A percentile compares a stretch with the other conserved stretches of the same genome.
Evolutionary conservation across 1,284 basidiomycete species (phyloP).

Genomic region (Pseudozyma thailandica): DNA sequence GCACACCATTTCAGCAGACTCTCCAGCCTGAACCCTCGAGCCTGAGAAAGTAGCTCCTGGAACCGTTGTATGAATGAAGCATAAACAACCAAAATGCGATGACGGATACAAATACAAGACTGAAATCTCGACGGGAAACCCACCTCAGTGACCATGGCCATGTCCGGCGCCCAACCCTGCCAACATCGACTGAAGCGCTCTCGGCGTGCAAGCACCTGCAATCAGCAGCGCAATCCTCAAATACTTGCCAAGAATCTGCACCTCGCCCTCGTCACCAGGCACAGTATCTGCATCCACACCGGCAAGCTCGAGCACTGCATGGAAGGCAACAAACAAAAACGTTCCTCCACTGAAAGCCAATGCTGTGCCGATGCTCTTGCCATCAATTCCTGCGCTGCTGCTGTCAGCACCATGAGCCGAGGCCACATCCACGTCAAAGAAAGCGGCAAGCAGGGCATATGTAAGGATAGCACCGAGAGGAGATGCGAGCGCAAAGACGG

Average conservation of each 20-base stretch:
- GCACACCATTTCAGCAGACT: too few relatives aligned
- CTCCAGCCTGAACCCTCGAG: too few relatives aligned
- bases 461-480: conserved; percentile 59
- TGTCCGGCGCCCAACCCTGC: conserved; percentile 10
- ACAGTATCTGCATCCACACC: conserved; percentile 37
- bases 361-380: conserved; percentile 74
- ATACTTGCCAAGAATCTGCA: conserved; percentile 38
- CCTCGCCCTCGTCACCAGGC: conserved; percentile 10
- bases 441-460: conserved; percentile 17
- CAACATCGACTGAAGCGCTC: conserved; percentile 26
- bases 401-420: background rate
- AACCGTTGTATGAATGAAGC: background rate
- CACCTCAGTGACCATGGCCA: conserved; percentile 24
- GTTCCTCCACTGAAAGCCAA: conserved; percentile 88
- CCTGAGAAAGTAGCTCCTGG: too few relatives aligned
- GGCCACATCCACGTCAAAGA: conserved; percentile 16
- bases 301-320: conserved; percentile 63
- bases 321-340: conserved; percentile 91
- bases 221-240: conserved; percentile 27
- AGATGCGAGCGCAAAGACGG: conserved; percentile 55
- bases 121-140: background rate
- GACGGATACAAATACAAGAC: conserved; percentile 32
- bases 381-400: conserved; percentile 29
- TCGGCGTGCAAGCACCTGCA: conserved; percentile 32
- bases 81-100: background rate